Base-by-base conservation (phyloP, 2,329 filamentous ascomycete species). In the Colletotrichum sansevieriae region DNA sequence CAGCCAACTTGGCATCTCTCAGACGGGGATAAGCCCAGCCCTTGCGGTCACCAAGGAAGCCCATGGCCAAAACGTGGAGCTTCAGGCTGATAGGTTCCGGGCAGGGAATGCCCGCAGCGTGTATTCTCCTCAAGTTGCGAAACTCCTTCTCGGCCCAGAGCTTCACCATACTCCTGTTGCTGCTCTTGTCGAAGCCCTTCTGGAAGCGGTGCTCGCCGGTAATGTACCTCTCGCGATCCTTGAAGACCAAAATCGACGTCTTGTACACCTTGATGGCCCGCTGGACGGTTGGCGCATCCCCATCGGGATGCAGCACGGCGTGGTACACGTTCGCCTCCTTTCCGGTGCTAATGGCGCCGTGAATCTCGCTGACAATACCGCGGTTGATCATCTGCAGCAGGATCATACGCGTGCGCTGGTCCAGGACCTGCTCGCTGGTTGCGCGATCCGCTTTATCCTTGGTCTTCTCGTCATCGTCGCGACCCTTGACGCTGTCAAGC, bases 291-390 rank as follows among this genome's bases (percentile, higher is more conserved):
- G 85, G 81, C 10, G 87, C 85, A 7, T 89, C 83, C n/a, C 83
- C 83, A 1, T 86, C 83, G 1, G 84, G 82, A 57, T 88, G 83
- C 3, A 90, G 87, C 11, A 97, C 86, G 18, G 95, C 94, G 71
- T 97, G 94, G 81, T 99, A 99, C 29, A 99, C 96, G 78, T 99
- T 99, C 69, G 96, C 96, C 80, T 99, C 96, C 79, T 99, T 99
- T 64, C 96, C 96, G 0, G 96, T 99, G 70, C 94, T 97, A 74
- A 99, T 88, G 77, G 96, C 96, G 54, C 97, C 96, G 78, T 99
- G 94, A 59, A 99, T 91, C 79, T 98, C 95, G 65, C 91, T 93
- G 57, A 99, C 90, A 71, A 95, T 85, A 69, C 94, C 92, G 39
- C 94, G 90, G 79, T 98, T 98, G 83, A 98, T 95, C 87, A 99